Conservation (phyloP, 306 rosid genomes). For the Dicorynia guianensis region DNA sequence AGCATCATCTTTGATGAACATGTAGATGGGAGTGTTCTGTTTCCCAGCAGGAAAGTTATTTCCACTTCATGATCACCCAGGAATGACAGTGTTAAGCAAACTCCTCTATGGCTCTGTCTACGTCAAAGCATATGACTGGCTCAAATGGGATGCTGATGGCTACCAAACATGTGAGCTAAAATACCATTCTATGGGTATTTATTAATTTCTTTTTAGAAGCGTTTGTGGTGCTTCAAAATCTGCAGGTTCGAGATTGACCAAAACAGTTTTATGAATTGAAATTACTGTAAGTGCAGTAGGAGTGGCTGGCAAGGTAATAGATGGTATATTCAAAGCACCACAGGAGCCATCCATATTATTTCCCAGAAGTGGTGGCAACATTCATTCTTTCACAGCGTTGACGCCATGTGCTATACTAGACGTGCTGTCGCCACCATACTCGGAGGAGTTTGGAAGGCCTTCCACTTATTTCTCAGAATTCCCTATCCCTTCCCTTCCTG, state of each 20-base stretch:
- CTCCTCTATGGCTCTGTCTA: conserved; percentile 60
- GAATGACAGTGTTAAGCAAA: conserved; percentile 79
- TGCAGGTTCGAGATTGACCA: neutral
- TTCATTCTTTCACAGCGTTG: conserved; percentile 66
- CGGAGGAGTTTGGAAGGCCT: conserved; percentile 60
- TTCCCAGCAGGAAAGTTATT: conserved; percentile 58
- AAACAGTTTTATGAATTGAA: neutral
- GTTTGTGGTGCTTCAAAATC: neutral
- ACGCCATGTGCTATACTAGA: conserved; percentile 69
- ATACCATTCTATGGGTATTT: neutral
- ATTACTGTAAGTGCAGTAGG: conserved; percentile 52
- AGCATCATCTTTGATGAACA: neutral
- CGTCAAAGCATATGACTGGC: conserved; percentile 71
- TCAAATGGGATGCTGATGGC: conserved; percentile 37
- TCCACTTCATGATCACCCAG: conserved; percentile 80
- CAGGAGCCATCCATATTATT: conserved; percentile 53
- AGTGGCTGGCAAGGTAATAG: conserved; percentile 56
- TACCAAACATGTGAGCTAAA: conserved; percentile 52
- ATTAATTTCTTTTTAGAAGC: neutral
- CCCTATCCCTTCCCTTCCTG: conserved; percentile 59
- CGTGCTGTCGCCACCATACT: conserved; percentile 74
- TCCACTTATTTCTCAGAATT: conserved; percentile 65
- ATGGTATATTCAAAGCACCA: conserved; percentile 53
- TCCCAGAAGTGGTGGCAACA: conserved; percentile 77
- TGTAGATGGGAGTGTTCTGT: conserved; percentile 74